Conservation (phyloP, 129 eudicot genomes). For the Logfia minima region DNA sequence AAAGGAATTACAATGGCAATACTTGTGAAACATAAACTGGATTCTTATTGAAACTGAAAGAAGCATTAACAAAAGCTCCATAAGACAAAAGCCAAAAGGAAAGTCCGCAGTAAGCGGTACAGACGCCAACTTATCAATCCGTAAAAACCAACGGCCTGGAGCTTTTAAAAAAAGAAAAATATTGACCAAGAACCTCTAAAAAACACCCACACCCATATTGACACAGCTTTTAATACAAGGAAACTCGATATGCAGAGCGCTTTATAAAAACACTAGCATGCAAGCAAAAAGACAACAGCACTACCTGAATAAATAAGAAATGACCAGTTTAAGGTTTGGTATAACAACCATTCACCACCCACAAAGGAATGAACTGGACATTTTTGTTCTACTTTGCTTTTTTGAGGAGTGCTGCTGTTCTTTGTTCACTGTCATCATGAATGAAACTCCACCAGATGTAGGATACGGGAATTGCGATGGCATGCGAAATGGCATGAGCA, state of each 20-base stretch:
- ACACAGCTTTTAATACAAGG: constrained; percentile 37
- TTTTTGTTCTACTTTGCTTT: constrained; percentile 51
- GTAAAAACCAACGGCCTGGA: constrained; percentile 47
- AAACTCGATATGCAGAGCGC: constrained; percentile 48
- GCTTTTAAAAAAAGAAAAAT: constrained; percentile 37
- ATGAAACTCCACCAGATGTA: constrained; percentile 86
- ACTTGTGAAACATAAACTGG: neutral
- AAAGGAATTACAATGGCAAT: neutral
- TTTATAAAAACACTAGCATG: constrained; percentile 38
- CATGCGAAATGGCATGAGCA: constrained; percentile 82
- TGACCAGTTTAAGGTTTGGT: constrained; percentile 17
- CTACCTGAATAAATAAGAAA: constrained; percentile 13
- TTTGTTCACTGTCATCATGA: constrained; percentile 77
- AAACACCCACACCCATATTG: constrained; percentile 36
- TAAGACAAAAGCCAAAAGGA: constrained; percentile 17
- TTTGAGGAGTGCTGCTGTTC: constrained; percentile 62
- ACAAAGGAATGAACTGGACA: neutral
- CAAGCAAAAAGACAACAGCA: constrained; percentile 44
- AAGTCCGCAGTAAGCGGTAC: constrained; percentile 43
- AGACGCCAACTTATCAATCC: constrained; percentile 37
- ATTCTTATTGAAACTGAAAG: neutral
- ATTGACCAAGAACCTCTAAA: constrained; percentile 20
- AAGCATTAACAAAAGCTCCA: neutral
- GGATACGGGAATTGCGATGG: constrained; percentile 69
- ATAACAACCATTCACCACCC: neutral